Evolutionary conservation across 768 basidiomycete species (phyloP).

Genomic region (Leccinum imitatum): DNA sequence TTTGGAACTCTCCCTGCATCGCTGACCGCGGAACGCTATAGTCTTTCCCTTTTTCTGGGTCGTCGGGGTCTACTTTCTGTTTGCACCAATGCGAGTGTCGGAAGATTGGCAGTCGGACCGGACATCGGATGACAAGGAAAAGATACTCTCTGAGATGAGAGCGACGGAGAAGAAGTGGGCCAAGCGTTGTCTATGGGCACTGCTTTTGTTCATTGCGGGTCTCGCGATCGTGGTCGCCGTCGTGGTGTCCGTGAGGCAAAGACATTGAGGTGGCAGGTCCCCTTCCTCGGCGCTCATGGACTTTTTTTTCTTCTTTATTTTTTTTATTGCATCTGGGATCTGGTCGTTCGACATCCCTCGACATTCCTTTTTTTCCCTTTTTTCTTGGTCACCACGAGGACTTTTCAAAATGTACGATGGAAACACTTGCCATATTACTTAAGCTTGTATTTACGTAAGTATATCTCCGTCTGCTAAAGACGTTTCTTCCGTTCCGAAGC

Average conservation of each 20-base stretch:
- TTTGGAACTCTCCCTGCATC: too few relatives aligned
- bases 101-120: conserved; percentile 58
- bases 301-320: neutral
- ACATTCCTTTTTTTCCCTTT: conserved; percentile 10
- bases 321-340: neutral
- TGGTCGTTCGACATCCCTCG: neutral
- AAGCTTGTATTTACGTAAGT: conserved; percentile 4
- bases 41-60: conserved; percentile 67
- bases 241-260: conserved; percentile 12
- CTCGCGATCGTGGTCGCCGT: conserved; percentile 31
- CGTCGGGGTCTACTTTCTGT: conserved; percentile 54
- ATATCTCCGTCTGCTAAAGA: neutral
- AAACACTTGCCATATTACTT: conserved; percentile 5
- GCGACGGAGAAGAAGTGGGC: conserved; percentile 56
- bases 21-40: conserved; percentile 14
- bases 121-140: conserved; percentile 48
- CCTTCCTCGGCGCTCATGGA: neutral
- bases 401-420: conserved; percentile 11
- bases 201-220: conserved; percentile 44
- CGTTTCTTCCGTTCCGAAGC: neutral
- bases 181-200: conserved; percentile 52
- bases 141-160: conserved; percentile 48
- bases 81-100: conserved; percentile 48
- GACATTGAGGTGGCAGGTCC: conserved; percentile 20
- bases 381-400: neutral